Conservation (phyloP, 2,329 filamentous ascomycete species). For the Alternaria dauci region DNA sequence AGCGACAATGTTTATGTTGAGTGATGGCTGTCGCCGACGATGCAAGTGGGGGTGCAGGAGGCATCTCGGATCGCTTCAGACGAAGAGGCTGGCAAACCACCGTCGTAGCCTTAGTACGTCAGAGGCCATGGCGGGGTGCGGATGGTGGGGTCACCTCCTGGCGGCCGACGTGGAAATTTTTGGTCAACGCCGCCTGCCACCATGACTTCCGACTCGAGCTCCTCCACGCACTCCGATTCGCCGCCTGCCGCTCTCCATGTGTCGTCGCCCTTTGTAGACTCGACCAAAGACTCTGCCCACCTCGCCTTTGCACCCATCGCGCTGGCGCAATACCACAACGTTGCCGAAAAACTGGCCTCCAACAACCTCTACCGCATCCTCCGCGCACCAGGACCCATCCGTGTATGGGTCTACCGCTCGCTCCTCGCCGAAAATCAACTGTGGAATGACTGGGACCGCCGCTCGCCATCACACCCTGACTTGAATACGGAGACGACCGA, state of each 20-base stretch:
- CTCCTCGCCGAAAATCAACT: conserved; percentile 32
- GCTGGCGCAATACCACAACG: conserved; percentile 37
- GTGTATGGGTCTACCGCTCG: conserved; percentile 38
- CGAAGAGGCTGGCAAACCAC: background rate
- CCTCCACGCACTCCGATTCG: conserved; percentile 17
- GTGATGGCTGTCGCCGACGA: background rate
- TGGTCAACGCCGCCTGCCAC: conserved; percentile 9
- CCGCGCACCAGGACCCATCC: conserved; percentile 36
- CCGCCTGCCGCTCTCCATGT: conserved; percentile 2
- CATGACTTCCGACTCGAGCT: conserved; percentile 17
- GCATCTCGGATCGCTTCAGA: background rate
- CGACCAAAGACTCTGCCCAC: conserved; percentile 9
- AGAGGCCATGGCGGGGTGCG: background rate
- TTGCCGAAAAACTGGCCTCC: conserved; percentile 31
- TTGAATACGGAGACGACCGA: conserved; percentile 14
- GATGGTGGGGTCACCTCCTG: conserved; percentile 9
- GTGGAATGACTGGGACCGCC: conserved; percentile 33
- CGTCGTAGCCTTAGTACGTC: background rate
- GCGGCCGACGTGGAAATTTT: conserved; percentile 12
- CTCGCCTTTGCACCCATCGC: conserved; percentile 33
- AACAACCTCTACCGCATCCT: conserved; percentile 38
- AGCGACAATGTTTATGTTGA: background rate
- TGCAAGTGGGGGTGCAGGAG: background rate
- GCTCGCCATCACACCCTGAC: background rate
- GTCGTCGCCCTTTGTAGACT: conserved; percentile 12